Conservation (phyloP, 345 rosid genomes). For the Atalantia buxifolia region DNA sequence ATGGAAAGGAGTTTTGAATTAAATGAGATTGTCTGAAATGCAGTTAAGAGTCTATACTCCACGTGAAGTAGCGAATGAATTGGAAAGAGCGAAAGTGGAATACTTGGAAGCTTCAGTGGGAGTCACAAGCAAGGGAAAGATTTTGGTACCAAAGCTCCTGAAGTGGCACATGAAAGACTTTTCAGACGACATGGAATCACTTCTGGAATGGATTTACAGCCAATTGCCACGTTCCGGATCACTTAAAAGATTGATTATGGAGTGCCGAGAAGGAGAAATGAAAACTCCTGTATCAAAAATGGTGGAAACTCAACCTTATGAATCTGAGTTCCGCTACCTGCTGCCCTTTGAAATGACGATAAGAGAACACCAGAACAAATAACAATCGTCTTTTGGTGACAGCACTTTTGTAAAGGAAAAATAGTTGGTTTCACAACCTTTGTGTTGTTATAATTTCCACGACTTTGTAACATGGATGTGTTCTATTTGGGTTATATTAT, state of each 20-base stretch:
- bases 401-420: not conserved
- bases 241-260: slow-evolving; percentile 66
- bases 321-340: slow-evolving; percentile 71
- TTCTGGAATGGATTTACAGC: slow-evolving; percentile 88
- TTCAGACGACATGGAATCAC: slow-evolving; percentile 76
- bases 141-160: slow-evolving; percentile 73
- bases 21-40: slow-evolving; percentile 11
- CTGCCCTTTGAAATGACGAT: slow-evolving; percentile 36
- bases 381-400: not conserved
- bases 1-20: not conserved
- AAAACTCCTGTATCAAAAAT: slow-evolving; percentile 45
- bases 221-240: slow-evolving; percentile 66
- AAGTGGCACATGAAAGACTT: slow-evolving; percentile 93
- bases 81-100: slow-evolving; percentile 73
- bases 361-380: not conserved
- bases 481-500: not conserved
- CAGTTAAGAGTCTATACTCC: slow-evolving; percentile 82
- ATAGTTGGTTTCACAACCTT: not conserved
- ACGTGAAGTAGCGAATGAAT: slow-evolving; percentile 62
- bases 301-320: slow-evolving; percentile 74
- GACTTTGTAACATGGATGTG: not conserved
- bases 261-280: slow-evolving; percentile 53
- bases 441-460: not conserved
- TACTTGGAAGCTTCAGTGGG: slow-evolving; percentile 79
- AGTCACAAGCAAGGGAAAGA: slow-evolving; percentile 75